Conservation (phyloP, 306 rosid genomes). For the Castanopsis chinensis region DNA sequence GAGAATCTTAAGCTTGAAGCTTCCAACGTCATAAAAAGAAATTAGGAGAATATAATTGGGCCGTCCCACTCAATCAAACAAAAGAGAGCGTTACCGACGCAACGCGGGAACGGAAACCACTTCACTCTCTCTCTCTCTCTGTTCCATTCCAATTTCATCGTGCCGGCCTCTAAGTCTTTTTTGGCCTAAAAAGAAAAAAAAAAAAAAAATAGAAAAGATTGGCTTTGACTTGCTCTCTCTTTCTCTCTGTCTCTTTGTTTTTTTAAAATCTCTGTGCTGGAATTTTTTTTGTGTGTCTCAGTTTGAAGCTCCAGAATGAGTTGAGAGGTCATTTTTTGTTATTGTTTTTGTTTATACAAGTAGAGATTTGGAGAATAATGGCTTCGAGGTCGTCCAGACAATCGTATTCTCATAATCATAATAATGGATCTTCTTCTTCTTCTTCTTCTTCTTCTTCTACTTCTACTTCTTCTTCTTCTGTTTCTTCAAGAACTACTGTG, state of each 20-base stretch:
- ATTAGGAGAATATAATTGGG: too few species aligned
- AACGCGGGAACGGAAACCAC: slow-evolving; percentile 15
- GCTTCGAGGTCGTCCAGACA: slow-evolving; percentile 23
- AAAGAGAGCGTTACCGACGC: background rate
- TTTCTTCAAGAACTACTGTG: slow-evolving; percentile 8
- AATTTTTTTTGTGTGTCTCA: background rate
- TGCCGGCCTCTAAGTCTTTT: slow-evolving; percentile 12
- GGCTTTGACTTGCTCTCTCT: background rate
- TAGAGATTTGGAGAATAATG: slow-evolving; percentile 2
- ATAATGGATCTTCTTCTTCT: slow-evolving; percentile 2
- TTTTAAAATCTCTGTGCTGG: too few species aligned
- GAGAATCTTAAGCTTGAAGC: too few species aligned
- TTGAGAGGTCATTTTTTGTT: background rate
- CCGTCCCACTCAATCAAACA: background rate
- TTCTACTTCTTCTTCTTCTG: slow-evolving; percentile 5
- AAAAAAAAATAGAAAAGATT: too few species aligned
- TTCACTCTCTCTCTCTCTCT: background rate
- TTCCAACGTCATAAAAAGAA: too few species aligned
- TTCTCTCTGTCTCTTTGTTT: too few species aligned
- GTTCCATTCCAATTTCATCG: background rate
- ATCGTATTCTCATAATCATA: slow-evolving; percentile 18
- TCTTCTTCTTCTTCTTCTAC: slow-evolving; percentile 3
- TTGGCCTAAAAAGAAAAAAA: too few species aligned
- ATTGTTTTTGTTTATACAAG: too few species aligned
- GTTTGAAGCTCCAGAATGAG: background rate